Evolutionary conservation across 176 grass and related monocot genomes (phyloP), one percentile per base, ranked within the genome.

Genomic region (Phragmites australis): DNA sequence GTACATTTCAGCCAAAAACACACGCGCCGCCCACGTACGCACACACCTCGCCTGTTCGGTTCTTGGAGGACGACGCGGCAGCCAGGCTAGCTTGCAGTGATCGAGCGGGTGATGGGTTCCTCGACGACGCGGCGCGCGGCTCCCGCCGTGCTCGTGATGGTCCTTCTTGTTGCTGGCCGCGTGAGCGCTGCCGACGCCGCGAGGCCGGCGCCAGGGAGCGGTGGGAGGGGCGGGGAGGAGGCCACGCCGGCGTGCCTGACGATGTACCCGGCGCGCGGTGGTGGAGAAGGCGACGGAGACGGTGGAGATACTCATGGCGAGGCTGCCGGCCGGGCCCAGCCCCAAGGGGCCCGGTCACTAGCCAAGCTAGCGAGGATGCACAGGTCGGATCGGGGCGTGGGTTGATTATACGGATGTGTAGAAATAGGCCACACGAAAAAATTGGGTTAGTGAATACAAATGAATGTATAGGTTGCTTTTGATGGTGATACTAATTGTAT

Each of bases 301-400:
- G 55, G 83, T 95, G 79, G 78, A 67, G 67, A 85, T 85, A 17
- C 89, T 87, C 83, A 69, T 91, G 67, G 93, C 81, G 56, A 90
- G 76, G 77, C 39, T 91, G 55, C 88, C 88, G 45, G 88, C 93
- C 4, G 93, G 93, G 18, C 70, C 93, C 1, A 93, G 93, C 80
- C 88, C 86, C 5, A 89, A 54, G 63, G 93, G 93, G 0, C 72
- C 88, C 2, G 93, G 90, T 0, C 90, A 97, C 60, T 93, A 93
- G 87, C 13, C 34, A 37, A 37, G 34, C 34, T 37, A 37, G 34
- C 34, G 3, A 2, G 34, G 34, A 37, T 37, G 5, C 34, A 37
- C 5, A 2, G 34, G 34, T 37, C 5, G 34, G 34, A 37, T 5
- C 34, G 5, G 34, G 2, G 5, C 5, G 34, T 37, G 34, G 34